phyloP scores from a whole-genome alignment of 2,329 filamentous ascomycete genomes.

The Claviceps paspali region DNA sequence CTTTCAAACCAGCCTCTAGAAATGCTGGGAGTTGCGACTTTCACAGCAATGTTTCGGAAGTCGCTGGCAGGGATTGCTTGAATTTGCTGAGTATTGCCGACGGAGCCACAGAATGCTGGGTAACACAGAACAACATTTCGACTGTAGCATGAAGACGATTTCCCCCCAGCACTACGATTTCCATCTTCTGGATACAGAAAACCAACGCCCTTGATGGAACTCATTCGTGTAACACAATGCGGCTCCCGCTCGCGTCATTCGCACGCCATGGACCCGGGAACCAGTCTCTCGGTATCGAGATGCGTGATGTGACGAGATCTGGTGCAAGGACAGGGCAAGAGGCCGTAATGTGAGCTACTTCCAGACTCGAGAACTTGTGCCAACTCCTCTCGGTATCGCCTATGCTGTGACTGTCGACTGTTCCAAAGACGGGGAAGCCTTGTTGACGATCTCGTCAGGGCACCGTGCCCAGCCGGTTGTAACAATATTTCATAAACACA shows the following conservation, averaged over 20 bases:
- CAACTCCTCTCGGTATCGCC: too few relatives aligned
- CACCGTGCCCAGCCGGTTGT: too few relatives aligned
- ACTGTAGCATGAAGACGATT: not conserved
- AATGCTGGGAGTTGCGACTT: not conserved
- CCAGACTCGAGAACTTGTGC: too few relatives aligned
- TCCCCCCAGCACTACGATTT: too few relatives aligned
- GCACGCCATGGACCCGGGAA: not conserved
- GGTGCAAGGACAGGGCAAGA: not conserved
- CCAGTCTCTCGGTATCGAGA: slow-evolving; percentile 3
- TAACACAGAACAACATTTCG: not conserved
- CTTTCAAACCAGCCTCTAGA: not conserved
- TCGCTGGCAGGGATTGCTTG: not conserved
- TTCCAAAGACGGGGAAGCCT: too few relatives aligned
- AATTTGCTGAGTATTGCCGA: not conserved
- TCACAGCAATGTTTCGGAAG: not conserved
- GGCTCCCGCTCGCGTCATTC: not conserved
- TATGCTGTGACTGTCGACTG: too few relatives aligned
- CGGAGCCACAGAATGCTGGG: not conserved
- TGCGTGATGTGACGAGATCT: not conserved
- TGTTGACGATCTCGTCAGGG: too few relatives aligned
- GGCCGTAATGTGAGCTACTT: too few relatives aligned
- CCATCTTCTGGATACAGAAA: too few relatives aligned
- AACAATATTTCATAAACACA: too few relatives aligned
- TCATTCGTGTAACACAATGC: not conserved
- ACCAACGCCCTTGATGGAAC: too few relatives aligned